Evolutionary conservation across 78 protist genomes (phyloP), one percentile per base, ranked within the genome.

Genomic region (Dictyostelium capitatum): DNA sequence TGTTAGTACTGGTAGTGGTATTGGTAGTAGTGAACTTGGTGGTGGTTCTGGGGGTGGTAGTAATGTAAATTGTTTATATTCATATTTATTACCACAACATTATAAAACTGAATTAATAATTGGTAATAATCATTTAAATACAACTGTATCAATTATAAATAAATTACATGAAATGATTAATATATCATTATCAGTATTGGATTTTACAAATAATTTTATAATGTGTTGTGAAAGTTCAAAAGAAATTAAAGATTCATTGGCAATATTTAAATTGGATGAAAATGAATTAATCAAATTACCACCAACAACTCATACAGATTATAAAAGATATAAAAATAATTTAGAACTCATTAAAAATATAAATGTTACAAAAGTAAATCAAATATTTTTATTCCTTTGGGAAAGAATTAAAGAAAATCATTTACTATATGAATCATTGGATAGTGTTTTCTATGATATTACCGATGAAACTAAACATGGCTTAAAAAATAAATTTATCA

Each of bases 401-500:
- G 41, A 62, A 25, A 30, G 70, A 25, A 62, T 62, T 62, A 62
- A 62, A 62, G 70, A 62, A 62, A 14, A 25, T 62, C 70, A 62
- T 62, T 20, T 62, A 62, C 3, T 62, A 17, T 25, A 62, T 4
- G 70, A 62, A 25, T 62, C 70, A 11, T 62, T 62, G 1, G 70
- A 62, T 5, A 11, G 23, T 25, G 28, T 62, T 62, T 62, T 62
- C 1, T 62, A 62, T 23, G 70, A 37, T 23, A 5, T 62, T 53
- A 15, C 12, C 20, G 10, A 57, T 9, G 23, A n/a, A n/a, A 28
- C 32, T 20, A 12, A 23, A 4, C 70, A 62, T 62, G n/a, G 43
- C 8, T 25, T 62, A 4, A 62, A 62, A 10, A 25, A 62, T 62
- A 23, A 62, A 11, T 62, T 62, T 62, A 11, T 62, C 23, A 25